Evolutionary conservation across 306 rosid genomes (phyloP).

Genomic region (Fragaria ananassa): DNA sequence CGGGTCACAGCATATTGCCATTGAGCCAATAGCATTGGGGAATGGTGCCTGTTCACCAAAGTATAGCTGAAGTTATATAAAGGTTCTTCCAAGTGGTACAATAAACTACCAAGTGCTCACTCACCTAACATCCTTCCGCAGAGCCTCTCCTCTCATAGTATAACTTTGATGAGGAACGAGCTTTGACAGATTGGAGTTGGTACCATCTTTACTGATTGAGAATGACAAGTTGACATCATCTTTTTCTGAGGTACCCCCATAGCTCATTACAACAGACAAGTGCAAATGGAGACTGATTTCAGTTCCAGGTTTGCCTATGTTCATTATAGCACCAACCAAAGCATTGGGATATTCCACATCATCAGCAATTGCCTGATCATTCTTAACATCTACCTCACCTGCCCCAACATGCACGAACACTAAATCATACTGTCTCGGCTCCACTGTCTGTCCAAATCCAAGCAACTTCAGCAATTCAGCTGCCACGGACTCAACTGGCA

Average conservation of each 20-base stretch:
- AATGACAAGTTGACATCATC: constrained; percentile 50
- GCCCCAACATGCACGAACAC: constrained; percentile 74
- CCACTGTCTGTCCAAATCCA: constrained; percentile 67
- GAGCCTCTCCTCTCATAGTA: constrained; percentile 71
- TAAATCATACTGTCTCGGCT: constrained; percentile 56
- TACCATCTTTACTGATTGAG: constrained; percentile 32
- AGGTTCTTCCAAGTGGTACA: constrained; percentile 19
- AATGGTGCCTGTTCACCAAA: constrained; percentile 60
- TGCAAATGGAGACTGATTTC: constrained; percentile 70
- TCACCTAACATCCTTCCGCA: constrained; percentile 73
- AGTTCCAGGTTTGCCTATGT: constrained; percentile 50
- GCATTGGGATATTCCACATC: constrained; percentile 54
- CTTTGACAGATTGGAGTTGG: constrained; percentile 39
- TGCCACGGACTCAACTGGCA: constrained; percentile 33
- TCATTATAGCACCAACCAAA: constrained; percentile 62
- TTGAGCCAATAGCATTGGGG: constrained; percentile 83
- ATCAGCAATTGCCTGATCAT: constrained; percentile 32
- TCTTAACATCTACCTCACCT: constrained; percentile 42
- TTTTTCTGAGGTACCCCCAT: constrained; percentile 49
- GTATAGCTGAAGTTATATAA: constrained; percentile 18
- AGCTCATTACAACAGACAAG: constrained; percentile 75
- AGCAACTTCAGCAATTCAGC: constrained; percentile 62
- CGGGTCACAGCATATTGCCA: constrained; percentile 91
- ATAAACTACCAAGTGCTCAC: constrained; percentile 17
- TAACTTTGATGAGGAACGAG: constrained; percentile 82